These are phyloP conservation scores for Populus deltoides DNA, from an alignment of 345 rosid genomes.

Conservation along the genomic window DNA sequence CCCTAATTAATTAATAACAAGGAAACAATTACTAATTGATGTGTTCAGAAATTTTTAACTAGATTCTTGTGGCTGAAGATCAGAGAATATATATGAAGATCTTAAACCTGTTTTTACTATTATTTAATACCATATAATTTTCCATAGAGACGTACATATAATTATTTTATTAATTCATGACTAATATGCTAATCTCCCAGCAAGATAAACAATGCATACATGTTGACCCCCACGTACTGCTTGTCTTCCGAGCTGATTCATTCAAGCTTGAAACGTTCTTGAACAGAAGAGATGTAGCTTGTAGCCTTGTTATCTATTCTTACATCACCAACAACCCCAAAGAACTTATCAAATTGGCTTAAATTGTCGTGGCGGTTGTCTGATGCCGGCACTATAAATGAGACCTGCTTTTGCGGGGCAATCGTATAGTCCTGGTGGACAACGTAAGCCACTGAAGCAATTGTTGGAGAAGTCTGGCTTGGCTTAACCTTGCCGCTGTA, in stretches of 20 bases:
- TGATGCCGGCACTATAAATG: constrained; percentile 28
- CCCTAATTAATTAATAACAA: too few relatives aligned
- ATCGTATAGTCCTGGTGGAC: constrained; percentile 32
- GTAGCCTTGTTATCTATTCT: constrained; percentile 48
- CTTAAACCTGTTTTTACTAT: too few relatives aligned
- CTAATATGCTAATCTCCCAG: background rate
- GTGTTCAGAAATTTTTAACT: too few relatives aligned
- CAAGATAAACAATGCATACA: background rate
- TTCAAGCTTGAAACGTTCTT: constrained; percentile 59
- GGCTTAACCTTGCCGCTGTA: constrained; percentile 28
- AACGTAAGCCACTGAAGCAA: constrained; percentile 20
- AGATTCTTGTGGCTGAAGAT: too few relatives aligned
- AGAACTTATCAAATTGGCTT: constrained; percentile 29
- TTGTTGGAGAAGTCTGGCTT: constrained; percentile 20
- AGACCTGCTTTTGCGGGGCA: constrained; percentile 40
- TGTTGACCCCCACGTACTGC: background rate
- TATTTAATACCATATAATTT: too few relatives aligned
- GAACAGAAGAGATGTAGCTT: constrained; percentile 49
- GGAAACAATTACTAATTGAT: too few relatives aligned
- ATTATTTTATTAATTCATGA: background rate
- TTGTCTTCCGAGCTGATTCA: constrained; percentile 25
- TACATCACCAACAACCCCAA: constrained; percentile 36
- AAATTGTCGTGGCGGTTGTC: constrained; percentile 22
- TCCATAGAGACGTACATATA: background rate
- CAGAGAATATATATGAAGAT: too few relatives aligned